Conservation (phyloP, 768 basidiomycete species). For the Lactarius sp. region DNA sequence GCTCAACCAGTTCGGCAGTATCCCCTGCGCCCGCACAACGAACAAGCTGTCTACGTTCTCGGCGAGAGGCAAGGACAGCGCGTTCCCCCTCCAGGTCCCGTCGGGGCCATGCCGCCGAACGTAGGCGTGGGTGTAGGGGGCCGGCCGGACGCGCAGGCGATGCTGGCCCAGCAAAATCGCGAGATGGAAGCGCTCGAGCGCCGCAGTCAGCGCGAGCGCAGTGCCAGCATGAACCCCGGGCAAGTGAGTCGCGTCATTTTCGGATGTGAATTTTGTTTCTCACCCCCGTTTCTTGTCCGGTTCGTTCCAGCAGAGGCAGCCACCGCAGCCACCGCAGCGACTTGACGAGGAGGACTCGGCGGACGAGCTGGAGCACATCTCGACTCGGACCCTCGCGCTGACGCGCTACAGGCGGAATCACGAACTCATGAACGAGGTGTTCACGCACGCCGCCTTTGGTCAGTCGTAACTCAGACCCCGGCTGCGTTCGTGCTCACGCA, state of each 20-base stretch:
- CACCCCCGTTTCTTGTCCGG: too few species aligned
- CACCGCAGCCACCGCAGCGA: slow-evolving; percentile 19
- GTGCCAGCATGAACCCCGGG: slow-evolving; percentile 31
- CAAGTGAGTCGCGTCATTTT: slow-evolving; percentile 4
- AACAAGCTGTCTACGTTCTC: slow-evolving; percentile 62
- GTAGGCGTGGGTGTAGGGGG: slow-evolving; percentile 16
- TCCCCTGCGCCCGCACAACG: slow-evolving; percentile 61
- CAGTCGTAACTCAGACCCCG: slow-evolving; percentile 5
- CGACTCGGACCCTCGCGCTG: slow-evolving; percentile 65
- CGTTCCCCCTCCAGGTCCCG: slow-evolving; percentile 29
- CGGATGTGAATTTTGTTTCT: too few species aligned
- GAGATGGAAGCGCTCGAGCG: slow-evolving; percentile 71
- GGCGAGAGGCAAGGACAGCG: slow-evolving; percentile 75
- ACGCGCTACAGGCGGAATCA: slow-evolving; percentile 76
- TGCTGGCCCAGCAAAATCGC: slow-evolving; percentile 68
- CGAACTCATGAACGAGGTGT: slow-evolving; percentile 80
- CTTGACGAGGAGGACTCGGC: slow-evolving; percentile 26
- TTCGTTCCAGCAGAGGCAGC: slow-evolving; percentile 5
- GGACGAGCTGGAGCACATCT: slow-evolving; percentile 66
- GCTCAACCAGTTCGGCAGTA: slow-evolving; percentile 64
- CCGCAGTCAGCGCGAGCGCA: slow-evolving; percentile 36
- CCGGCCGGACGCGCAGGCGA: slow-evolving; percentile 44
- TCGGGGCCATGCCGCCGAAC: slow-evolving; percentile 13
- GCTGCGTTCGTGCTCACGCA: not conserved
- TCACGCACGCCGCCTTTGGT: slow-evolving; percentile 68